A percentile compares a stretch with the other conserved stretches of the same genome.
Conservation (phyloP, 495 filamentous ascomycete genomes). For the Neurospora intermedia region DNA sequence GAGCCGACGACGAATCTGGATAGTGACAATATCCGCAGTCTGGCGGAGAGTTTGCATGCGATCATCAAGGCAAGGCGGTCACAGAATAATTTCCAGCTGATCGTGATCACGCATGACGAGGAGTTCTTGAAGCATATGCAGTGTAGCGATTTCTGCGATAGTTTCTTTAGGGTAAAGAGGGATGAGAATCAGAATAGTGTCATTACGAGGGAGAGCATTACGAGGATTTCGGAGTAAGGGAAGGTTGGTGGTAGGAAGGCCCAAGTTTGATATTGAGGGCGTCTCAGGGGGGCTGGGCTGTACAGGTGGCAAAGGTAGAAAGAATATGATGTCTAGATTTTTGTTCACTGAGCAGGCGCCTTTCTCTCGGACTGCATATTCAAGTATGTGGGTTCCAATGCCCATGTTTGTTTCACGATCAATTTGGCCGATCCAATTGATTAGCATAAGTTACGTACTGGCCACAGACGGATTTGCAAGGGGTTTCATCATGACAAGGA, state of each 20-base stretch:
- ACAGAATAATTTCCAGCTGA: constrained; percentile 93
- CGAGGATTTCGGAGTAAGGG: constrained; percentile 36
- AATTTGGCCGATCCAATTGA: neutral
- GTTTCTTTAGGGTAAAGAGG: constrained; percentile 76
- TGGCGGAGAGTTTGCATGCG: constrained; percentile 73
- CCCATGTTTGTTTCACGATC: neutral
- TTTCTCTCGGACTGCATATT: neutral
- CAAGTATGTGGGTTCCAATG: too few relatives aligned
- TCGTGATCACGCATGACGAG: constrained; percentile 98
- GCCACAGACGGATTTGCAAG: neutral
- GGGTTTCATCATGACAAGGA: neutral
- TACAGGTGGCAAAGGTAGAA: neutral
- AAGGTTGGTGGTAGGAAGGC: neutral
- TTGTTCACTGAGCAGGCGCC: neutral
- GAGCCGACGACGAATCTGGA: constrained; percentile 98
- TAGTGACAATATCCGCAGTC: constrained; percentile 79
- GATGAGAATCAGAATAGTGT: constrained; percentile 79
- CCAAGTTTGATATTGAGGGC: neutral
- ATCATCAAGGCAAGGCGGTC: constrained; percentile 77
- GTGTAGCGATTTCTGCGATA: constrained; percentile 86
- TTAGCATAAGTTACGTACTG: neutral
- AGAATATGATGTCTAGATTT: neutral
- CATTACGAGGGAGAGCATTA: constrained; percentile 63
- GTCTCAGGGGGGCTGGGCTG: neutral
- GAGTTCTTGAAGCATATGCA: constrained; percentile 91